phyloP scores from a whole-genome alignment of 2,329 filamentous ascomycete genomes.

The Cladobotryum protrusum region DNA sequence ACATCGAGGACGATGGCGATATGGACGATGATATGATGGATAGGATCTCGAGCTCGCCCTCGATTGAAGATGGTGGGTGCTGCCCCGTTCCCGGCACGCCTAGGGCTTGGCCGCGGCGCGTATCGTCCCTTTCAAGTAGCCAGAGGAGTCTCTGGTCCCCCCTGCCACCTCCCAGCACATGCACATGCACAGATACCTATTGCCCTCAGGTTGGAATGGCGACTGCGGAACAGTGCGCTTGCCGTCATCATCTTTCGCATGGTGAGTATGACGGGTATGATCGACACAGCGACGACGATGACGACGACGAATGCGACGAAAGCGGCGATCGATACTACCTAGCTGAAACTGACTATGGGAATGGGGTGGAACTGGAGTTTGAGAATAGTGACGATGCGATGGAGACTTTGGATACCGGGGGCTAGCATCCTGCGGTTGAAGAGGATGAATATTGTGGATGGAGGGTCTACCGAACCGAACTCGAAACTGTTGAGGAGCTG shows the following conservation, averaged over 20 bases:
- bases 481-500: constrained; percentile 14
- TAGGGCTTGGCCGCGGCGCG: constrained; percentile 37
- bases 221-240: constrained; percentile 15
- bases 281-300: constrained; percentile 11
- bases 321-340: constrained; percentile 15
- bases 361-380: background rate
- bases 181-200: constrained; percentile 8
- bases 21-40: constrained; percentile 94
- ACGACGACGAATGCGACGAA: constrained; percentile 20
- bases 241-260: constrained; percentile 41
- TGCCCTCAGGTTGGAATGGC: constrained; percentile 1
- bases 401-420: constrained; percentile 5
- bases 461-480: constrained; percentile 3
- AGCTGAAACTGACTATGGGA: background rate
- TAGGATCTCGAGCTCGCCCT: constrained; percentile 96
- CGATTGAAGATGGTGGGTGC: constrained; percentile 97
- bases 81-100: constrained; percentile 31
- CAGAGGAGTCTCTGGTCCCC: constrained; percentile 30
- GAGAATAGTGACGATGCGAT: background rate
- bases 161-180: constrained; percentile 18
- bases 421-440: constrained; percentile 9
- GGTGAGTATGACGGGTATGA: constrained; percentile 22
- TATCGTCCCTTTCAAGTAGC: constrained; percentile 32
- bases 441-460: background rate
- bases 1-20: constrained; percentile 61